Conservation (phyloP, 2,329 filamentous ascomycete genomes). For the Trichoderma guizhouense region DNA sequence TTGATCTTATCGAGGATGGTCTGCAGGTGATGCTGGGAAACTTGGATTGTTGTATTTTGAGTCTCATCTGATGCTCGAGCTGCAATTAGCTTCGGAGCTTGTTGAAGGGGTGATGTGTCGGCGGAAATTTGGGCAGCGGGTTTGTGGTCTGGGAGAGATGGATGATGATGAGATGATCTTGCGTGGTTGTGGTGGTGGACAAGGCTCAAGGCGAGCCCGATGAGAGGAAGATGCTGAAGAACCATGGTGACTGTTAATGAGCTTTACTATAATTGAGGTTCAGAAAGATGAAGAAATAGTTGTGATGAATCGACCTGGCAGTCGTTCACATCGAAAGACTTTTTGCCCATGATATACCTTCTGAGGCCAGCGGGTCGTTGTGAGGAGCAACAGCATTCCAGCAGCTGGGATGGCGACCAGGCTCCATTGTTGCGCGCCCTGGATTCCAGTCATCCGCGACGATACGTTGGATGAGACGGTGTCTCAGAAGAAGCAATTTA, state of each 20-base stretch:
- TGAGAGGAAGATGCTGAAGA: constrained; percentile 18
- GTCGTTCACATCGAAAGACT: neutral
- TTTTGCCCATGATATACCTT: constrained; percentile 20
- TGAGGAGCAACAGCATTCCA: constrained; percentile 36
- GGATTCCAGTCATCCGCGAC: neutral
- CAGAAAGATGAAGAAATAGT: neutral
- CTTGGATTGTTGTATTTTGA: constrained; percentile 25
- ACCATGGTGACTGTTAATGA: constrained; percentile 22
- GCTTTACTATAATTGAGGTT: neutral
- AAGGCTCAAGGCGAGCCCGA: constrained; percentile 18
- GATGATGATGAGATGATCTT: neutral
- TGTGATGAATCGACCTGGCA: neutral
- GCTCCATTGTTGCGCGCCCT: neutral
- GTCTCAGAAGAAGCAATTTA: neutral
- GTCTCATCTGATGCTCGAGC: constrained; percentile 28
- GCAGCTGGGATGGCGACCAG: constrained; percentile 12
- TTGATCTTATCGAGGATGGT: constrained; percentile 31
- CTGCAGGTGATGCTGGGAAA: constrained; percentile 25
- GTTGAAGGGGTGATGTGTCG: constrained; percentile 19
- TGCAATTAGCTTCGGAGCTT: constrained; percentile 17
- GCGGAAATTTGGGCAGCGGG: constrained; percentile 18
- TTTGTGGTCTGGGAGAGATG: neutral
- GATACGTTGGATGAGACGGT: neutral
- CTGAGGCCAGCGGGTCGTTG: constrained; percentile 21
- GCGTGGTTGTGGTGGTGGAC: neutral